phyloP scores from a whole-genome alignment of 1,284 basidiomycete genomes.

The Bjerkandera adusta region DNA sequence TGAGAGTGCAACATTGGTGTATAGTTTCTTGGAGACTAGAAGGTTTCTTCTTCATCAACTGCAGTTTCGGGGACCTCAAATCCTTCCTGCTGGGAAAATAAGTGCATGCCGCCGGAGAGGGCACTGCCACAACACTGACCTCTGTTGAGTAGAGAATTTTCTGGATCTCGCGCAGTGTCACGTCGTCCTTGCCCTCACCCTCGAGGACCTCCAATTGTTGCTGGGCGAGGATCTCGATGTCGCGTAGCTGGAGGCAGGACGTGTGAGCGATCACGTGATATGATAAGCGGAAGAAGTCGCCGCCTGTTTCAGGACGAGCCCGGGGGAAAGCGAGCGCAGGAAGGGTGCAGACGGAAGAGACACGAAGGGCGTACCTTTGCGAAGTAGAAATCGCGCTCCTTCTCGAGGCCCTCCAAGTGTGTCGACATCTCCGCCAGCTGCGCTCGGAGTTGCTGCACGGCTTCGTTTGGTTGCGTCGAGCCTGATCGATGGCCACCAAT shows the following conservation, averaged over 20 bases:
- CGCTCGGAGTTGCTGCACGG: conserved; percentile 60
- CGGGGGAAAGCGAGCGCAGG: not conserved
- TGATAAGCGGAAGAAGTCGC: not conserved
- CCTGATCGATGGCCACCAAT: conserved; percentile 63
- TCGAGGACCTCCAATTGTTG: conserved; percentile 65
- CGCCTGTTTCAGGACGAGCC: not conserved
- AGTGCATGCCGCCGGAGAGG: not conserved
- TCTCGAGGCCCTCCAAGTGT: conserved; percentile 87
- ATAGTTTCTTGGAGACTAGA: conserved; percentile 17
- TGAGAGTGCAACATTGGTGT: too few species aligned
- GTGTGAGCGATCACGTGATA: conserved; percentile 13
- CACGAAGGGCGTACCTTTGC: conserved; percentile 69
- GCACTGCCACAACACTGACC: conserved; percentile 43
- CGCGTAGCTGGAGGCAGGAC: conserved; percentile 63
- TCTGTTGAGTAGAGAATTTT: conserved; percentile 95
- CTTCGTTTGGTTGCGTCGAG: conserved; percentile 60
- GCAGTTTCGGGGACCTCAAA: conserved; percentile 32
- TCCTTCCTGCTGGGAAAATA: conserved; percentile 25
- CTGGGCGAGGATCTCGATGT: conserved; percentile 94
- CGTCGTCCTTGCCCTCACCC: conserved; percentile 60
- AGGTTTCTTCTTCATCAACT: conserved; percentile 32
- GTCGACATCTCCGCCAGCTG: conserved; percentile 84
- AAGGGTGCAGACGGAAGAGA: not conserved
- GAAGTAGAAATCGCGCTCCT: conserved; percentile 98
- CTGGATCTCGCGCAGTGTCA: conserved; percentile 82